A percentile compares a stretch with the other conserved stretches of the same genome.
Evolutionary conservation across 169 alveolate species (phyloP).

Genomic region (Babesia sp.): DNA sequence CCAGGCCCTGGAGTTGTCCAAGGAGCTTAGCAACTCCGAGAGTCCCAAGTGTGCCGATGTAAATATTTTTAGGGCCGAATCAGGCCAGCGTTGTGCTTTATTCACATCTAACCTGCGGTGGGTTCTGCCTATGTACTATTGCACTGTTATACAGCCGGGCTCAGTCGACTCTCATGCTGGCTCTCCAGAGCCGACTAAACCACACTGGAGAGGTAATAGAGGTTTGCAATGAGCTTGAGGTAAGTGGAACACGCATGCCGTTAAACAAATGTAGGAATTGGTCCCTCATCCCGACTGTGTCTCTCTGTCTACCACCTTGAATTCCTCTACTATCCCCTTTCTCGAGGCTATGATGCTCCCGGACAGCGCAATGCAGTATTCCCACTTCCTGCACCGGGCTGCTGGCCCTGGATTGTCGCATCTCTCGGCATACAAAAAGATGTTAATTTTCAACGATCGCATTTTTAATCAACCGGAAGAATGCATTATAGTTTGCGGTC

Average conservation of each 20-base stretch:
- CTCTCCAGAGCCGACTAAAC: constrained; percentile 54
- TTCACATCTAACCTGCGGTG: constrained; percentile 61
- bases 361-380: constrained; percentile 25
- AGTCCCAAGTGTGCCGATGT: constrained; percentile 19
- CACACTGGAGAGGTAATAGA: constrained; percentile 26
- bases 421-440: constrained; percentile 33
- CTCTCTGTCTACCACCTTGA: constrained; percentile 30
- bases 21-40: constrained; percentile 18
- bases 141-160: constrained; percentile 47
- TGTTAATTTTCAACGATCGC: constrained; percentile 47
- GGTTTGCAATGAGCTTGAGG: constrained; percentile 53
- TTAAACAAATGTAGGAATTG: constrained; percentile 56
- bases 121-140: background rate
- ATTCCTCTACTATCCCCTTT: constrained; percentile 40
- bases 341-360: constrained; percentile 53
- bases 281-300: constrained; percentile 63
- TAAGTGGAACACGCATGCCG: too few species aligned
- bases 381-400: background rate
- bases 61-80: constrained; percentile 2
- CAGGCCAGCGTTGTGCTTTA: constrained; percentile 9
- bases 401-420: background rate
- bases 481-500: constrained; percentile 55
- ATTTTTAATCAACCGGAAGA: constrained; percentile 50
- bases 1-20: constrained; percentile 54
- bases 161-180: constrained; percentile 52